Evolutionary conservation across 805 yeast species (phyloP), one percentile per base, ranked within the genome.

Genomic region (Candida railenensis): DNA sequence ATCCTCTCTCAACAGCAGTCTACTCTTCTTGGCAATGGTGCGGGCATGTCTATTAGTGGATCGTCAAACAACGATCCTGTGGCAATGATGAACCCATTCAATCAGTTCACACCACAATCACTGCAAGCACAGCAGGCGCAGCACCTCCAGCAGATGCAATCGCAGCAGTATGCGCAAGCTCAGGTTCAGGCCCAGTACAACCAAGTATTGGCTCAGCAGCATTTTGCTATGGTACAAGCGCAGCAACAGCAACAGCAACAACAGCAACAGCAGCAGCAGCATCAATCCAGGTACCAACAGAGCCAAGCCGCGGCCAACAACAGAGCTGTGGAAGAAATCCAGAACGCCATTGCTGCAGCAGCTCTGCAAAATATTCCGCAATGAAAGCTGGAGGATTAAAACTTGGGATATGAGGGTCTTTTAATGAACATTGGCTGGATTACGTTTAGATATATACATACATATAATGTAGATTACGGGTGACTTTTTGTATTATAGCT

Each of bases 41-140:
- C 30, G 11, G 30, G 30, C 11, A 25, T 25, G 5, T 25, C 30
- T 25, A 11, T 11, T 25, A 25, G 11, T 25, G 30, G 30, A 7
- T 11, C 30, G 5, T 25, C 30, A 25, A 25, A 5, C 21, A 36
- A 19, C 39, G 39, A 36, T 19, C 37, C 37, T n/a, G 19, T 36
- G 4, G 39, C 21, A 7, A 36, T 36, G 20, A 36, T 36, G 39
- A 16, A 14, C 22, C 39, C 22, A 12, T 36, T 36, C 22, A 19
- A 19, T 8, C 19, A 16, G 38, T 34, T 25, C 40, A 22, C 14
- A 16, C 14, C 41, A 9, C 53, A 37, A n/a, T 45, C 45, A n/a
- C 55, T 45, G 32, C 53, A 48, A 22, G 51, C 43, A 25, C 51
- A 33, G 19, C 53, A 48, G 37, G 45, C 28, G 18, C 53, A 50